Base-by-base conservation (phyloP, 2,329 filamentous ascomycete species). In the Mycosphaerella arachidis region DNA sequence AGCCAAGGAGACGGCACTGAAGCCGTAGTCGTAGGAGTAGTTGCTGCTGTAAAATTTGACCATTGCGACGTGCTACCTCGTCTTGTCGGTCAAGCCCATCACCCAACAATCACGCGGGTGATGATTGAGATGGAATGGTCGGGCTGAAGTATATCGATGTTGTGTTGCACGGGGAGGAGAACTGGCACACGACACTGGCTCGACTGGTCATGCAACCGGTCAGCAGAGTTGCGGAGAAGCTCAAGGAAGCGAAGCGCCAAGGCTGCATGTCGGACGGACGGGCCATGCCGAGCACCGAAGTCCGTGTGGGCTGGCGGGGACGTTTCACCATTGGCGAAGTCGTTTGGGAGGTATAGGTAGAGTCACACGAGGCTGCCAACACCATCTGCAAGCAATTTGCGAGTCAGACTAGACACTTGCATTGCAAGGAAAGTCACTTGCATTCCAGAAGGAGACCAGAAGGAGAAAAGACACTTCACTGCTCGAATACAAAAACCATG, bases 1-100 rank as follows among this genome's bases (percentile, higher is more conserved):
- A 77, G 90, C 90, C 74, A 94, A 87, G 53, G 90, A 91, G 63
- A 94, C 90, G 73, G 90, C 90, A 63, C 89, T 86, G 78, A 93
- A 93, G 53, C 89, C 87, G 76, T 93, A 91, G 66, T 86, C 82
- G 81, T 92, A 92, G 70, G 82, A 84, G 74, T 90, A 88, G 76
- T 83, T 85, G 68, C 72, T 74, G 51, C 74, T 76, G 75, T 81
- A 81, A 74, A 81, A 79, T 71, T 81, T 81, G 67, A 82, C 79
- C 79, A 82, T 82, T 31, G 27, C 50, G 56, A 57, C 62, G 59
- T 58, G 51, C 50, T 54, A 43, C 37, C 45, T 57, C 46, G 50
- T 57, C 46, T 55, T 63, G 35, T 56, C 53, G 30, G 33, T 43
- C 48, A 46, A 52, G 46, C 60, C 56, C 62, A 64, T 66, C 58